Conservation (phyloP, 108 stramenopile species). For the Asterionellopsis glacialis region DNA sequence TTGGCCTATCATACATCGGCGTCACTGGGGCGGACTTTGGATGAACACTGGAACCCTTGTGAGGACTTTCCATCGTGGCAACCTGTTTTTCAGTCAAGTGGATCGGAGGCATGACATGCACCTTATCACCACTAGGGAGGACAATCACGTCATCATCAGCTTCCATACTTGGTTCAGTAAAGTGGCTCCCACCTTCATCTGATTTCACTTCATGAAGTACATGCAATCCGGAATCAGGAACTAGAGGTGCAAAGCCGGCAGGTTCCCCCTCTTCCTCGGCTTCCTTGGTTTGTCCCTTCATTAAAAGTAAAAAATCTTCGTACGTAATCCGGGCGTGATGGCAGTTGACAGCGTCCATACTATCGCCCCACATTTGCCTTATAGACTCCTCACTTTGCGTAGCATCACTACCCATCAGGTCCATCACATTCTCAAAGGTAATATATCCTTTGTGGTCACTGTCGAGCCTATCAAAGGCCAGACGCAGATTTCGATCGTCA, state of each 20-base stretch:
- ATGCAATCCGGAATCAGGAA: too few relatives aligned
- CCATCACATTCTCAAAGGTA: slow-evolving; percentile 82
- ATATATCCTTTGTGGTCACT: slow-evolving; percentile 87
- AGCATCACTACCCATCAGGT: slow-evolving; percentile 73
- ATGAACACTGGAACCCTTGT: neutral
- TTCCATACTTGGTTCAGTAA: slow-evolving; percentile 16
- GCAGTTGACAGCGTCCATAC: slow-evolving; percentile 60
- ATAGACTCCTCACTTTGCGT: slow-evolving; percentile 67
- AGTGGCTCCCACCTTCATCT: slow-evolving; percentile 7
- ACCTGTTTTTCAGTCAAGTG: too few relatives aligned
- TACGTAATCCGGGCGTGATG: slow-evolving; percentile 56
- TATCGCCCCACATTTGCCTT: slow-evolving; percentile 77
- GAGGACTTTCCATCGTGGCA: neutral
- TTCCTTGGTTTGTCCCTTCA: slow-evolving; percentile 80
- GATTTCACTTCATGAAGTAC: neutral
- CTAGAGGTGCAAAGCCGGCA: too few relatives aligned
- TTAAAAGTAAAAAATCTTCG: slow-evolving; percentile 77
- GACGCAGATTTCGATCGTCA: slow-evolving; percentile 81
- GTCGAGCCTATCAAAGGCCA: slow-evolving; percentile 85
- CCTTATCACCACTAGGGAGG: slow-evolving; percentile 3
- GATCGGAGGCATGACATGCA: neutral
- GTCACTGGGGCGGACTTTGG: neutral
- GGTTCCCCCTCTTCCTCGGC: neutral
- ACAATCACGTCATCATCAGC: slow-evolving; percentile 27
- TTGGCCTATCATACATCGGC: neutral